Evolutionary conservation across 2,329 filamentous ascomycete genomes (phyloP).

Genomic region (Cladosporium velox): DNA sequence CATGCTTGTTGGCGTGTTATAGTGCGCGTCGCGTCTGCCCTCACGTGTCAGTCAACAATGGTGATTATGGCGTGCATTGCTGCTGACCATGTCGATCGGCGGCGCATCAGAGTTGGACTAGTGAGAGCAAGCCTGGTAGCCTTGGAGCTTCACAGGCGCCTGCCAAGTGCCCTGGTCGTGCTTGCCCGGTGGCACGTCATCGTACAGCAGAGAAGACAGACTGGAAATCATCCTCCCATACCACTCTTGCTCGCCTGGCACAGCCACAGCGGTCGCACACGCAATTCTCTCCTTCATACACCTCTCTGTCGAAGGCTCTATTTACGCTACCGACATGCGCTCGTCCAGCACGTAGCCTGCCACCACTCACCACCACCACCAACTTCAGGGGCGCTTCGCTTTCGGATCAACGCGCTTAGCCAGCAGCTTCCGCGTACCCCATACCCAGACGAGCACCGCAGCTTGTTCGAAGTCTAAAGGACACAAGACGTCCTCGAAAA

Average conservation of each 20-base stretch:
- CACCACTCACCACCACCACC: neutral
- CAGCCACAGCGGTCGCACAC: neutral
- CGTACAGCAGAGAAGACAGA: slow-evolving; percentile 1
- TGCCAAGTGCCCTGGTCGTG: neutral
- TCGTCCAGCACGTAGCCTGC: neutral
- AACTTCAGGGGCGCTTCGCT: neutral
- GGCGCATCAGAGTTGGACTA: slow-evolving; percentile 3
- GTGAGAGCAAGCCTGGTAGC: neutral
- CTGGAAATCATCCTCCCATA: neutral
- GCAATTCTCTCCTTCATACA: neutral
- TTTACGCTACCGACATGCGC: neutral
- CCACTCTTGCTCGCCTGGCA: neutral
- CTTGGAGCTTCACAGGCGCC: neutral
- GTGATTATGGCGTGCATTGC: neutral
- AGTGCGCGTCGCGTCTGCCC: neutral
- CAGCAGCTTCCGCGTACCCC: slow-evolving; percentile 19
- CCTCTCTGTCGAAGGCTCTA: neutral
- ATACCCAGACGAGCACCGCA: slow-evolving; percentile 3
- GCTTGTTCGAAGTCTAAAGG: neutral
- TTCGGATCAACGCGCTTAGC: slow-evolving; percentile 16
- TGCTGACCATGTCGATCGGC: slow-evolving; percentile 1
- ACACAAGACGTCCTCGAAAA: neutral
- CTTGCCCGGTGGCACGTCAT: neutral
- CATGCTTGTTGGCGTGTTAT: slow-evolving; percentile 4
- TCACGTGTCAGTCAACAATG: slow-evolving; percentile 1